Evolutionary conservation across 1,139 yeast genomes (phyloP).

Genomic region (Saccharomyces hybrid): DNA sequence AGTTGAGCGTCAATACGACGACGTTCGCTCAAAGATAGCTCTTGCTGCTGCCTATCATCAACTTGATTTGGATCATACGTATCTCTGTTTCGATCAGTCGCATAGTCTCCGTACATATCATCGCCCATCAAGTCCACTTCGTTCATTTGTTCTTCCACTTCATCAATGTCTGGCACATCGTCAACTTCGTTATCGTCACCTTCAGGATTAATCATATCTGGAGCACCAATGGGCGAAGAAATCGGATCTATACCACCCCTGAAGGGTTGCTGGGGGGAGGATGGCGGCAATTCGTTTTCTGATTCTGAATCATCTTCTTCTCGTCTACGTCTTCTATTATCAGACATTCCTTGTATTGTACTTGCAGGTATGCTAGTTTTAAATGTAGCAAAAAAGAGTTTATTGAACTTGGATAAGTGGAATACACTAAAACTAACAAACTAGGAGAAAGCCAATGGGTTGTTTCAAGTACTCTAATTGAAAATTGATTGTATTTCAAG

Average conservation of each 20-base stretch:
- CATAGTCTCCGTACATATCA: constrained; percentile 72
- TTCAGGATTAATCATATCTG: constrained; percentile 47
- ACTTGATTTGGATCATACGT: constrained; percentile 60
- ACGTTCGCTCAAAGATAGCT: constrained; percentile 64
- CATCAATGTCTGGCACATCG: constrained; percentile 58
- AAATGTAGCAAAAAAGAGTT: too few species aligned
- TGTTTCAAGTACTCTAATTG: too few species aligned
- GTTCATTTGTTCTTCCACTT: constrained; percentile 65
- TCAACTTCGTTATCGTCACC: constrained; percentile 48
- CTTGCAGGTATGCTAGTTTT: background rate
- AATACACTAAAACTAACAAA: too few species aligned
- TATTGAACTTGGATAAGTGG: too few species aligned
- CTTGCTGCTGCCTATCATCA: constrained; percentile 72
- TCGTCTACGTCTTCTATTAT: constrained; percentile 31
- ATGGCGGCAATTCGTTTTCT: constrained; percentile 24
- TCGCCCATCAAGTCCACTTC: constrained; percentile 83
- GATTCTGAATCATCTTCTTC: constrained; percentile 21
- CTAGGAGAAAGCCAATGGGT: too few species aligned
- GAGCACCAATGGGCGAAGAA: constrained; percentile 44
- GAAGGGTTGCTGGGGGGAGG: constrained; percentile 28
- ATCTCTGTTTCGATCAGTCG: constrained; percentile 57
- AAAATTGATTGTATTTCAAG: background rate
- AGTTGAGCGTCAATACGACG: constrained; percentile 74
- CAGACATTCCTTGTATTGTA: constrained; percentile 16
- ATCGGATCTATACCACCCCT: constrained; percentile 30